phyloP scores from a whole-genome alignment of 1,284 basidiomycete genomes.

The Cutaneotrichosporon sp. region DNA sequence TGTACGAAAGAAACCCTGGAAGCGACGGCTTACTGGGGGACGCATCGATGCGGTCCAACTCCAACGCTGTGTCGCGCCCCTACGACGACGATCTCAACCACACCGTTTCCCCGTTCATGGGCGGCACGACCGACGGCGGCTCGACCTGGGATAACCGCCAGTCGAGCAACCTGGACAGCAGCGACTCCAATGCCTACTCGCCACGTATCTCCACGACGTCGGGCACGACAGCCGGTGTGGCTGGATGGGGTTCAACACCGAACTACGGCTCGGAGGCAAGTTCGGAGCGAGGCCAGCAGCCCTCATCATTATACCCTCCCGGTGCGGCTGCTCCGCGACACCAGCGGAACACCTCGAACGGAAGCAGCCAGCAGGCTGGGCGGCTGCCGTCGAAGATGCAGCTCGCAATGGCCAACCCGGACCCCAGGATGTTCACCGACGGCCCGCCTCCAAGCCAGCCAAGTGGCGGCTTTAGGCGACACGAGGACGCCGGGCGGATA shows the following conservation, averaged over 20 bases:
- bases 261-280: too few relatives aligned
- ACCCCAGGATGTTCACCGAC: constrained; percentile 3
- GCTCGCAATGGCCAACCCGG: constrained; percentile 3
- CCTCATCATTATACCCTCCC: not conserved
- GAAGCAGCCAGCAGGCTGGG: not conserved
- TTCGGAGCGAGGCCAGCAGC: too few relatives aligned
- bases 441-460: constrained; percentile 24
- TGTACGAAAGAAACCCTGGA: constrained; percentile 14
- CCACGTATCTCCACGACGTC: too few relatives aligned
- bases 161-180: not conserved
- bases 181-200: too few relatives aligned
- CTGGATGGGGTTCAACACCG: too few relatives aligned
- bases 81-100: constrained; percentile 8
- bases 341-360: not conserved
- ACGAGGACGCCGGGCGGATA: constrained; percentile 38
- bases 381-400: constrained; percentile 4
- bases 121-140: not conserved
- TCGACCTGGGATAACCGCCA: not conserved
- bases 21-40: not conserved
- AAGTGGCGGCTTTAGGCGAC: constrained; percentile 21
- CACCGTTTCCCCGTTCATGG: constrained; percentile 39
- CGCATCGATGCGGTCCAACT: not conserved
- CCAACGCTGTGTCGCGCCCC: too few relatives aligned
- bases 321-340: not conserved
- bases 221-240: too few relatives aligned